Evolutionary conservation across 1,139 yeast genomes (phyloP).

Genomic region (Pichia terricola): DNA sequence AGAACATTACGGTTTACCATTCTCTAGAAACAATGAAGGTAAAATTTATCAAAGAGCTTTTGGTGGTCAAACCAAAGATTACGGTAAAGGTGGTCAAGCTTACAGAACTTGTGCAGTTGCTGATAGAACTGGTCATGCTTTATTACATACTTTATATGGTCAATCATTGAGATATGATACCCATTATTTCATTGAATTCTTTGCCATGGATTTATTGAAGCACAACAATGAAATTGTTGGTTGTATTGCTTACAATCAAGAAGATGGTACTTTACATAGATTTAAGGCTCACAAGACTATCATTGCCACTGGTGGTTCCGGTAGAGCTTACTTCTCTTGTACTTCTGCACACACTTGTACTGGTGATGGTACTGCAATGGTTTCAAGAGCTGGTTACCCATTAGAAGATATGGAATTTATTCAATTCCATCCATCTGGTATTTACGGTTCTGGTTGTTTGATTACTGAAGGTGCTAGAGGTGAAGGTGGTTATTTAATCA

Average conservation of each 20-base stretch:
- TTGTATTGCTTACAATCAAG: slow-evolving; percentile 95
- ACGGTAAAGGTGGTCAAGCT: slow-evolving; percentile 98
- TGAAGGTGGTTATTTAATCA: slow-evolving; percentile 96
- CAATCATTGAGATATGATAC: slow-evolving; percentile 96
- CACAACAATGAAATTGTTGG: slow-evolving; percentile 96
- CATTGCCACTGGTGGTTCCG: slow-evolving; percentile 98
- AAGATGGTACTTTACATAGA: slow-evolving; percentile 97
- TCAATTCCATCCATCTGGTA: slow-evolving; percentile 99
- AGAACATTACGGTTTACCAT: slow-evolving; percentile 97
- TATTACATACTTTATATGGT: slow-evolving; percentile 91
- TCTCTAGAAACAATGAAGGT: slow-evolving; percentile 95
- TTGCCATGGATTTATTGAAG: slow-evolving; percentile 90
- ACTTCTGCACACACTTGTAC: slow-evolving; percentile 99
- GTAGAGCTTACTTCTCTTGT: slow-evolving; percentile 97
- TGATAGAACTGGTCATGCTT: slow-evolving; percentile 97
- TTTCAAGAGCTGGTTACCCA: slow-evolving; percentile 95
- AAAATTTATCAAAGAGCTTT: slow-evolving; percentile 97
- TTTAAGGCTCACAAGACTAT: slow-evolving; percentile 95
- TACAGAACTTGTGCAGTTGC: slow-evolving; percentile 99
- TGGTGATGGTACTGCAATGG: slow-evolving; percentile 99
- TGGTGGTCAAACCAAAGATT: slow-evolving; percentile 95
- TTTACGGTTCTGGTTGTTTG: slow-evolving; percentile 97
- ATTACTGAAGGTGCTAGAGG: slow-evolving; percentile 99
- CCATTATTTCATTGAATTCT: slow-evolving; percentile 95
- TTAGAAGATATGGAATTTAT: slow-evolving; percentile 95